Evolutionary conservation across 768 basidiomycete species (phyloP).

Genomic region (Pleurotus djamor): DNA sequence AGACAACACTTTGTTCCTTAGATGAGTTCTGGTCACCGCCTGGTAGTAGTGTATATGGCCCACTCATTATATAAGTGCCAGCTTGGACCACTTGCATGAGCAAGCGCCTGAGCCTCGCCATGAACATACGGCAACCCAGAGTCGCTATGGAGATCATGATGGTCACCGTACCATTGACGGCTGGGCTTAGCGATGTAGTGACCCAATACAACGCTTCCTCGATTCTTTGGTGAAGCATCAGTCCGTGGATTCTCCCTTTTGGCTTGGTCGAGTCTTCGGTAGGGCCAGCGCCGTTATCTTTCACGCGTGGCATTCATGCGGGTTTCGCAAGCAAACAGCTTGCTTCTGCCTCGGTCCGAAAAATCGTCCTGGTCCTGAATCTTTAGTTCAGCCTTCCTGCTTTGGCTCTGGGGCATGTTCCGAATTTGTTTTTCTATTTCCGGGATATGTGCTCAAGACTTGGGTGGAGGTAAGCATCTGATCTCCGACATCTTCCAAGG

Average conservation of each 20-base stretch:
- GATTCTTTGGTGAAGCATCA: too few relatives aligned
- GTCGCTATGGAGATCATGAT: slow-evolving; percentile 6
- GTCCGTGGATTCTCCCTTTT: too few relatives aligned
- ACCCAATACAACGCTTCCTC: neutral
- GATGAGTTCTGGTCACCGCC: neutral
- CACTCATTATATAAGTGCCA: too few relatives aligned
- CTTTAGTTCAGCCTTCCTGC: neutral
- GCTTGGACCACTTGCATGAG: too few relatives aligned
- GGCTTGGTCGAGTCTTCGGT: neutral
- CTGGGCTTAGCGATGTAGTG: neutral
- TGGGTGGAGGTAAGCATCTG: neutral
- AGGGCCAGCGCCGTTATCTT: neutral
- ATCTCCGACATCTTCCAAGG: neutral
- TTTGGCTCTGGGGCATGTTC: neutral
- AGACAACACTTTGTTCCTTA: neutral
- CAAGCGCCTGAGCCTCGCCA: neutral
- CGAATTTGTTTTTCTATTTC: neutral
- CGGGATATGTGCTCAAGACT: neutral
- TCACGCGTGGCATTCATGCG: neutral
- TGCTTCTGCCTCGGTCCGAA: neutral
- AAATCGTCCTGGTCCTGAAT: too few relatives aligned
- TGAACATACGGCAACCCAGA: neutral
- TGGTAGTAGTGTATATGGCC: neutral
- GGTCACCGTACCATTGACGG: neutral
- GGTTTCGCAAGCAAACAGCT: neutral